phyloP scores from a whole-genome alignment of 108 stramenopile species.

The Phaeodactylum tricornutum region DNA sequence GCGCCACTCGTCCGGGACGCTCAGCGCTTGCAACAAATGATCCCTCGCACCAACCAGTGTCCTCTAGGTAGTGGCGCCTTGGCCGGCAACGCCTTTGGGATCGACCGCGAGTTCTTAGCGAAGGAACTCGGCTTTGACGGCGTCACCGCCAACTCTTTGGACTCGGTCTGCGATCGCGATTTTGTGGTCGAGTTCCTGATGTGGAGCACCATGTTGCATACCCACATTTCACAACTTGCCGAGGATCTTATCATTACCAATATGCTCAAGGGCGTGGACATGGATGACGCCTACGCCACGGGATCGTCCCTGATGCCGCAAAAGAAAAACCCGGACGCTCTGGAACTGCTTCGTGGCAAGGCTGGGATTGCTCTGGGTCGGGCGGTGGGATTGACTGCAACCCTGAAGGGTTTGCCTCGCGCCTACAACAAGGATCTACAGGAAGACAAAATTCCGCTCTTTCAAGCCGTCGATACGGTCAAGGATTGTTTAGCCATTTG shows the following conservation, averaged over 20 bases:
- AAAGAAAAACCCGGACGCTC: slow-evolving; percentile 99
- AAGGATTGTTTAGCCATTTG: slow-evolving; percentile 94
- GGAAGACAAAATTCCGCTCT: slow-evolving; percentile 98
- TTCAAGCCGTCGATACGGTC: slow-evolving; percentile 90
- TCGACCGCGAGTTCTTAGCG: slow-evolving; percentile 90
- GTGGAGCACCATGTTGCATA: slow-evolving; percentile 89
- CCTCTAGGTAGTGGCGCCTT: slow-evolving; percentile 96
- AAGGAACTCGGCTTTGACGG: slow-evolving; percentile 91
- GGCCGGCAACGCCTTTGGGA: slow-evolving; percentile 97
- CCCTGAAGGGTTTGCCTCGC: slow-evolving; percentile 94
- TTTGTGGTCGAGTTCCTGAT: slow-evolving; percentile 97
- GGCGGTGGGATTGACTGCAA: slow-evolving; percentile 85
- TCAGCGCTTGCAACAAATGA: slow-evolving; percentile 80
- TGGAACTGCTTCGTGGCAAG: slow-evolving; percentile 97
- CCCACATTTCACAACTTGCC: slow-evolving; percentile 94
- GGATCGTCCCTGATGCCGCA: slow-evolving; percentile 99
- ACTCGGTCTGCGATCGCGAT: slow-evolving; percentile 97
- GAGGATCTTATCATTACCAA: slow-evolving; percentile 98
- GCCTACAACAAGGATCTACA: slow-evolving; percentile 99
- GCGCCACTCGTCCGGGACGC: slow-evolving; percentile 89
- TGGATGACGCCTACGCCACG: slow-evolving; percentile 96
- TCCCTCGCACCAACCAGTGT: slow-evolving; percentile 85
- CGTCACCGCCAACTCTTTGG: slow-evolving; percentile 89
- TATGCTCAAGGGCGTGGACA: slow-evolving; percentile 80
- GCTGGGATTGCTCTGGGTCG: slow-evolving; percentile 90